Percentiles rank a stretch among this genome's conserved stretches.
phyloP scores from a whole-genome alignment of 441 rosid species.

The Gossypium lobatum region DNA sequence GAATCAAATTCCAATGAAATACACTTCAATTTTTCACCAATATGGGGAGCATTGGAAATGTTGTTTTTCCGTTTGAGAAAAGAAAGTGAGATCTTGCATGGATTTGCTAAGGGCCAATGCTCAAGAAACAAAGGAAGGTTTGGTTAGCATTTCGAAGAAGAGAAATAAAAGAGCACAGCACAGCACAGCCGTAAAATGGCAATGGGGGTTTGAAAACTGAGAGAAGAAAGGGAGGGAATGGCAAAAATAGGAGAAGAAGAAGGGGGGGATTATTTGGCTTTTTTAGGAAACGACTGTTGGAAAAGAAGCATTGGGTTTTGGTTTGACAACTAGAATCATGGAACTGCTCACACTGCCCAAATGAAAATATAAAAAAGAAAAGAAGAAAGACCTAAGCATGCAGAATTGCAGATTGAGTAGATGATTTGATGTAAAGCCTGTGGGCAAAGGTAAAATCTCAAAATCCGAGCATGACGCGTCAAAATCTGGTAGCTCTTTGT shows the following conservation, averaged over 20 bases:
- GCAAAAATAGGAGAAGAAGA: not conserved
- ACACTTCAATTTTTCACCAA: not conserved
- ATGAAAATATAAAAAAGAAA: not conserved
- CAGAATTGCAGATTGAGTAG: slow-evolving; percentile 28
- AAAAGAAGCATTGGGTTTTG: not conserved
- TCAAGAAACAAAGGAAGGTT: not conserved
- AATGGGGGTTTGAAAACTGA: not conserved
- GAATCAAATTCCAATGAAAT: slow-evolving; percentile 5
- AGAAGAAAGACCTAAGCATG: not conserved
- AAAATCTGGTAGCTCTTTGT: not conserved
- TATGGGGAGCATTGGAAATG: not conserved
- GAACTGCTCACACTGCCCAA: not conserved
- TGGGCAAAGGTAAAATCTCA: slow-evolving; percentile 1
- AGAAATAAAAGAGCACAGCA: not conserved
- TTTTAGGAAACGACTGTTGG: not conserved
- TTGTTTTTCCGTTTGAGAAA: not conserved
- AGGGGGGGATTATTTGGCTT: not conserved
- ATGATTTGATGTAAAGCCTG: slow-evolving; percentile 53
- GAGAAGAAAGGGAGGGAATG: not conserved
- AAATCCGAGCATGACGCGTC: slow-evolving; percentile 40
- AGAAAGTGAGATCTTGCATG: not conserved
- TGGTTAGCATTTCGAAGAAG: slow-evolving; percentile 4
- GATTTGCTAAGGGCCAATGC: not conserved
- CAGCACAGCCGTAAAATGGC: not conserved
- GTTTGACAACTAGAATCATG: not conserved